Evolutionary conservation across 2,329 filamentous ascomycete genomes (phyloP).

Genomic region (Elsinoe perseae): DNA sequence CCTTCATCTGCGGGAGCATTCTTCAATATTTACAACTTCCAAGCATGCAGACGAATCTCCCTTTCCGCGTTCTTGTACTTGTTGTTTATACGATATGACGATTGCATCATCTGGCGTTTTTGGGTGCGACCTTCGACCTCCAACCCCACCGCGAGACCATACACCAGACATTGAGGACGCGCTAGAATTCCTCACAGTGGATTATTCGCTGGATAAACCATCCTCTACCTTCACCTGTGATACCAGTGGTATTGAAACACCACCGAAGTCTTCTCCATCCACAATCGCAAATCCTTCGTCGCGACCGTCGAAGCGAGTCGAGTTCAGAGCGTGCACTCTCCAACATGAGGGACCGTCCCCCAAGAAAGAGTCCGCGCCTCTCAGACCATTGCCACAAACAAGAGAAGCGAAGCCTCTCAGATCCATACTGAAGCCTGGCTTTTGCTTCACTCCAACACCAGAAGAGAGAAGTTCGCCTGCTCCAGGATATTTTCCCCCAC

Average conservation of each 20-base stretch:
- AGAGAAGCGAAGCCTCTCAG: conserved; percentile 51
- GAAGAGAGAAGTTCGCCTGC: conserved; percentile 35
- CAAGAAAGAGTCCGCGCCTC: conserved; percentile 23
- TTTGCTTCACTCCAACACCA: conserved; percentile 32
- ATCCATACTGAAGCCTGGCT: conserved; percentile 72
- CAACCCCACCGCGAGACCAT: conserved; percentile 48
- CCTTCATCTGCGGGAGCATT: background rate
- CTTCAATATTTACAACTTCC: background rate
- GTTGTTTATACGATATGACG: conserved; percentile 29
- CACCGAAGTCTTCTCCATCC: conserved; percentile 38
- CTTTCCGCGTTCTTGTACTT: conserved; percentile 6
- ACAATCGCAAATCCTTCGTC: conserved; percentile 32
- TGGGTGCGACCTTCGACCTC: conserved; percentile 45
- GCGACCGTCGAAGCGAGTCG: conserved; percentile 48
- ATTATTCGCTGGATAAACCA: conserved; percentile 32
- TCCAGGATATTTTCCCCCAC: conserved; percentile 36
- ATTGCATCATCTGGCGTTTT: conserved; percentile 32
- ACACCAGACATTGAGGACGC: conserved; percentile 33
- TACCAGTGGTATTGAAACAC: conserved; percentile 22
- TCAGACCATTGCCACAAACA: conserved; percentile 42
- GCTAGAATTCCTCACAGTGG: conserved; percentile 37
- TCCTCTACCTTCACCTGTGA: conserved; percentile 19
- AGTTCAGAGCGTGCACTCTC: conserved; percentile 54
- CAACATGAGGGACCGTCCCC: conserved; percentile 32
- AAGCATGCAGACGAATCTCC: background rate